Conservation (phyloP, 768 basidiomycete genomes). For the Xanthoconium stramineum region DNA sequence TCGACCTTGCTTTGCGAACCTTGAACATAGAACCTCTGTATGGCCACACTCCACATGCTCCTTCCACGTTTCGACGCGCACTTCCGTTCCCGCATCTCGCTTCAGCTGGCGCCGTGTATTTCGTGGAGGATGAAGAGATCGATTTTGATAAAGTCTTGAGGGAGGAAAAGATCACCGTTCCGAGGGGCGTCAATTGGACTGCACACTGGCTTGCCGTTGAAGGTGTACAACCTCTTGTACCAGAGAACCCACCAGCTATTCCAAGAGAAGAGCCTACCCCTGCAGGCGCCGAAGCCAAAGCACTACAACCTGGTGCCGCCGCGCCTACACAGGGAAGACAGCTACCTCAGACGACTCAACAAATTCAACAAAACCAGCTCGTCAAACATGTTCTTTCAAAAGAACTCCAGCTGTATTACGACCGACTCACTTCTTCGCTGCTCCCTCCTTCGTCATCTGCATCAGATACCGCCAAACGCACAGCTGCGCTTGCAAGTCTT, state of each 20-base stretch:
- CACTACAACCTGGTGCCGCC: slow-evolving; percentile 27
- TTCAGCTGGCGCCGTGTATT: slow-evolving; percentile 75
- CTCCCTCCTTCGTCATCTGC: slow-evolving; percentile 35
- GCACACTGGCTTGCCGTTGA: slow-evolving; percentile 99
- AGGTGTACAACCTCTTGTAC: slow-evolving; percentile 94
- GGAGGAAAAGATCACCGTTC: slow-evolving; percentile 79
- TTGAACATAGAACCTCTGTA: slow-evolving; percentile 96
- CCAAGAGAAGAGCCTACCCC: slow-evolving; percentile 49
- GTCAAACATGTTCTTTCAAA: slow-evolving; percentile 91
- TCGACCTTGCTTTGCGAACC: slow-evolving; percentile 90
- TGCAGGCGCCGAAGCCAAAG: slow-evolving; percentile 27
- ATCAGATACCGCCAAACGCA: slow-evolving; percentile 65
- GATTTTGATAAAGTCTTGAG: slow-evolving; percentile 91
- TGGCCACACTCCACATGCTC: slow-evolving; percentile 42
- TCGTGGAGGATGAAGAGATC: slow-evolving; percentile 95
- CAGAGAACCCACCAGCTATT: slow-evolving; percentile 89
- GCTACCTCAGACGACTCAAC: slow-evolving; percentile 34
- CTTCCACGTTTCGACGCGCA: slow-evolving; percentile 41
- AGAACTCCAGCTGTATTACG: slow-evolving; percentile 94
- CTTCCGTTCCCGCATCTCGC: slow-evolving; percentile 42
- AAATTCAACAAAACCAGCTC: slow-evolving; percentile 64
- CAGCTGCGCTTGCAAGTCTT: slow-evolving; percentile 87
- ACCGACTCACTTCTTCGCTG: slow-evolving; percentile 81
- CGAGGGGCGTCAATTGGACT: slow-evolving; percentile 80
- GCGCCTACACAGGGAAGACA: slow-evolving; percentile 24